Percentiles rank a stretch among this genome's conserved stretches.
These are phyloP conservation scores for Echium plantagineum DNA, from an alignment of 257 asterid genomes.

Conservation along the genomic window DNA sequence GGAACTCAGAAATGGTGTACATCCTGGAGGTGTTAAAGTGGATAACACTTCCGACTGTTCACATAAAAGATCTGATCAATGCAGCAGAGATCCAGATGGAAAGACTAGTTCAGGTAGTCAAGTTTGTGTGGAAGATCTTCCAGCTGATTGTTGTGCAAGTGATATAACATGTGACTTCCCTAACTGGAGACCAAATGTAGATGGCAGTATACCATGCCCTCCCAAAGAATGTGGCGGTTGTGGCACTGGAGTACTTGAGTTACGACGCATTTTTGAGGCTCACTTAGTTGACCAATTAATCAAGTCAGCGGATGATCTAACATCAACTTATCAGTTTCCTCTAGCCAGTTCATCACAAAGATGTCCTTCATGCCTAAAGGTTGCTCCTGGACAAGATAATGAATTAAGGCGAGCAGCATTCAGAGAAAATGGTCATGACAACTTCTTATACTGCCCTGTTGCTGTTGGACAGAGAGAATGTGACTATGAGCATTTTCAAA, in stretches of 20 bases:
- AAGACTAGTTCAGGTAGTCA: conserved; percentile 10
- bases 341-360: conserved; percentile 24
- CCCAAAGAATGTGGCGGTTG: conserved; percentile 66
- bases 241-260: conserved; percentile 37
- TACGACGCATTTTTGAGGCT: conserved; percentile 46
- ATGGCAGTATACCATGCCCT: conserved; percentile 63
- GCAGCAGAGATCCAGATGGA: conserved; percentile 7
- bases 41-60: conserved; percentile 9
- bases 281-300: conserved; percentile 43
- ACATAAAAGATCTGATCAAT: conserved; percentile 9
- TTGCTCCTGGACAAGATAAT: conserved; percentile 11
- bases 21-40: conserved; percentile 29
- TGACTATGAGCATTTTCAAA: conserved; percentile 55
- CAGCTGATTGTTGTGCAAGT: conserved; percentile 12
- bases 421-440: conserved; percentile 39
- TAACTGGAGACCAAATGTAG: conserved; percentile 37
- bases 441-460: conserved; percentile 58
- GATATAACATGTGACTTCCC: conserved; percentile 15
- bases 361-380: conserved; percentile 32
- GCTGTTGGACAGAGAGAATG: conserved; percentile 32
- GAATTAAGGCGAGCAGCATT: conserved; percentile 47
- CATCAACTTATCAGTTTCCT: conserved; percentile 27
- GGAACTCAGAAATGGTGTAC: conserved; percentile 54
- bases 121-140: conserved; percentile 15
- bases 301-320: conserved; percentile 34